These are phyloP conservation scores for Dendrobium officinale DNA, from an alignment of 106 monocot genomes.

Conservation along the genomic window DNA sequence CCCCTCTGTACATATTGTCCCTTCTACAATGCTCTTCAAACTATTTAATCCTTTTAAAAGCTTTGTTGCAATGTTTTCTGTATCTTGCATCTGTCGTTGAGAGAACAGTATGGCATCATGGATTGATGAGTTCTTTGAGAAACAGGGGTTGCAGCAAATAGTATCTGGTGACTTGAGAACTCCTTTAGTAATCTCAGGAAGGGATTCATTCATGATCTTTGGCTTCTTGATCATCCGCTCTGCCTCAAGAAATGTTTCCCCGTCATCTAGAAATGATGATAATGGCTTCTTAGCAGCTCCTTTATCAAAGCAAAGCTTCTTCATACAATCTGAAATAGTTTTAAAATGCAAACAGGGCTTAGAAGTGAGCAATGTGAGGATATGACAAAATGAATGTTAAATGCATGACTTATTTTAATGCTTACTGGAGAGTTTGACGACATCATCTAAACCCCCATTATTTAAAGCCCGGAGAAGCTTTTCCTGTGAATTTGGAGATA, in stretches of 20 bases:
- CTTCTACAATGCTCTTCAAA: slow-evolving; percentile 56
- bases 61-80: slow-evolving; percentile 45
- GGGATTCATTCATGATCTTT: slow-evolving; percentile 15
- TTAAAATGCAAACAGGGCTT: not conserved
- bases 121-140: slow-evolving; percentile 24
- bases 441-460: slow-evolving; percentile 29
- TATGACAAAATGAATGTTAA: not conserved
- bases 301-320: slow-evolving; percentile 19
- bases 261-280: slow-evolving; percentile 11
- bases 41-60: slow-evolving; percentile 55
- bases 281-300: slow-evolving; percentile 4
- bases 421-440: slow-evolving; percentile 36
- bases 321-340: slow-evolving; percentile 27
- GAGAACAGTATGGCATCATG: slow-evolving; percentile 74
- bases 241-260: not conserved
- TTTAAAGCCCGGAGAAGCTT: slow-evolving; percentile 50
- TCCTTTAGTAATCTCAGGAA: slow-evolving; percentile 32
- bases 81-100: slow-evolving; percentile 71
- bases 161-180: slow-evolving; percentile 36
- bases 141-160: slow-evolving; percentile 19
- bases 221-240: slow-evolving; percentile 18
- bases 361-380: not conserved
- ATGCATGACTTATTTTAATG: not conserved
- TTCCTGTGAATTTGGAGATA: slow-evolving; percentile 79
- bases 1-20: slow-evolving; percentile 30